These are phyloP conservation scores for Thelonectria discophora DNA, from an alignment of 2,329 filamentous ascomycete genomes.

Conservation along the genomic window DNA sequence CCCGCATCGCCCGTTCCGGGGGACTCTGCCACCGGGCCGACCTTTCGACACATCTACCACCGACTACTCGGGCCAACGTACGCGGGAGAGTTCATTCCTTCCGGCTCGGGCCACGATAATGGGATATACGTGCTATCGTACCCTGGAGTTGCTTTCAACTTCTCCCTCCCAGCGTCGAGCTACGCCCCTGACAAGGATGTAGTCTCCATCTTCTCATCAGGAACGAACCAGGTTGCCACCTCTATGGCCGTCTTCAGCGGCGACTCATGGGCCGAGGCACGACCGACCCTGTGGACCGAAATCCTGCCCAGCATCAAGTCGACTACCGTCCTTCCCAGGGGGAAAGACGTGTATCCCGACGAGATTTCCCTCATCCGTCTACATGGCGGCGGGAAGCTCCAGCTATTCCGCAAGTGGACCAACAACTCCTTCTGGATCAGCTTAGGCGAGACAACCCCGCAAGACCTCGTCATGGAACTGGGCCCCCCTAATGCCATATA, in stretches of 20 bases:
- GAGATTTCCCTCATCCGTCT: slow-evolving; percentile 85
- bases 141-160: slow-evolving; percentile 92
- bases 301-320: slow-evolving; percentile 78
- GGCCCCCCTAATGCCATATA: slow-evolving; percentile 95
- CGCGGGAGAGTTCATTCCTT: slow-evolving; percentile 87
- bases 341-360: slow-evolving; percentile 82
- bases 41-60: slow-evolving; percentile 90
- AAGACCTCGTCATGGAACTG: slow-evolving; percentile 89
- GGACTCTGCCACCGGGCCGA: slow-evolving; percentile 65
- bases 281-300: slow-evolving; percentile 79
- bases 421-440: slow-evolving; percentile 74
- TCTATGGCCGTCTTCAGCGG: slow-evolving; percentile 94
- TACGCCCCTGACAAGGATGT: slow-evolving; percentile 84
- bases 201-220: slow-evolving; percentile 83
- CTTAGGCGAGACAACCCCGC: slow-evolving; percentile 87
- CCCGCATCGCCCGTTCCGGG: slow-evolving; percentile 47
- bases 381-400: slow-evolving; percentile 79
- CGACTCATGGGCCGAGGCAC: slow-evolving; percentile 87
- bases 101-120: slow-evolving; percentile 60
- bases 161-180: slow-evolving; percentile 76
- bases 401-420: slow-evolving; percentile 78
- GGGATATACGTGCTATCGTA: slow-evolving; percentile 94
- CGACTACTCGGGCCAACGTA: slow-evolving; percentile 93
- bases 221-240: slow-evolving; percentile 77
- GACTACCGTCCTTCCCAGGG: slow-evolving; percentile 72